These are phyloP conservation scores for Trichoderma lentiforme DNA, from an alignment of 2,329 filamentous ascomycete genomes.

Conservation along the genomic window DNA sequence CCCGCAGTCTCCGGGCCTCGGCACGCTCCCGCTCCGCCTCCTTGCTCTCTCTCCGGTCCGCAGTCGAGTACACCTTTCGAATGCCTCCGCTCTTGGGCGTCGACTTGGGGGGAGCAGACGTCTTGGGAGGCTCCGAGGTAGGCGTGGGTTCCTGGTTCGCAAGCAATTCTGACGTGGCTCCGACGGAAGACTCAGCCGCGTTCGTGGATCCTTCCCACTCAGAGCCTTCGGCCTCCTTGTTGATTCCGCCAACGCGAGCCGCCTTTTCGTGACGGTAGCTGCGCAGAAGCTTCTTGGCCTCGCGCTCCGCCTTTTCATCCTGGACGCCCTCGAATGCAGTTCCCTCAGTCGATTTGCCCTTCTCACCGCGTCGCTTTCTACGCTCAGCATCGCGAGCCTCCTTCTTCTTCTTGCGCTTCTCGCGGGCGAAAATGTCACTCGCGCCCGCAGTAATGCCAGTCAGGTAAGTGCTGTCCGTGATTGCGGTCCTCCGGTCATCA, in stretches of 20 bases:
- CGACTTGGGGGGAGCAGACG: constrained; percentile 14
- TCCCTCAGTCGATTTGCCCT: constrained; percentile 43
- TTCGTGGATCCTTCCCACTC: constrained; percentile 72
- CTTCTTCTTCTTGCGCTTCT: constrained; percentile 54
- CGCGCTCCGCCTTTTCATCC: constrained; percentile 63
- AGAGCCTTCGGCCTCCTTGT: constrained; percentile 74
- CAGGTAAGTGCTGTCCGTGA: constrained; percentile 45
- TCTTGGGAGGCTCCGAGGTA: constrained; percentile 51
- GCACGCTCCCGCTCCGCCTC: constrained; percentile 54
- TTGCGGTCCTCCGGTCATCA: constrained; percentile 44
- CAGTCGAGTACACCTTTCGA: constrained; percentile 60
- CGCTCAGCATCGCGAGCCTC: constrained; percentile 43
- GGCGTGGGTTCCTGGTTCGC: constrained; percentile 56
- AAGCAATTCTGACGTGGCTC: constrained; percentile 57
- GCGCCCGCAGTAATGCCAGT: constrained; percentile 58
- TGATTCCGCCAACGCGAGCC: constrained; percentile 84
- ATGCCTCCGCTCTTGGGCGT: constrained; percentile 43
- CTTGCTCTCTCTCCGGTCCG: constrained; percentile 50
- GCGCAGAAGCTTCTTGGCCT: constrained; percentile 66
- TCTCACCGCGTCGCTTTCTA: constrained; percentile 28
- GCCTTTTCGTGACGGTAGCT: constrained; percentile 83
- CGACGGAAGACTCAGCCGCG: constrained; percentile 64
- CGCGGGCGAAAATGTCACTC: constrained; percentile 53
- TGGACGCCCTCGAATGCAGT: constrained; percentile 57
- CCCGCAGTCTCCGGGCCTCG: constrained; percentile 54